Conservation (phyloP, 257 asterid genomes). For the Primulina huaijiensis region DNA sequence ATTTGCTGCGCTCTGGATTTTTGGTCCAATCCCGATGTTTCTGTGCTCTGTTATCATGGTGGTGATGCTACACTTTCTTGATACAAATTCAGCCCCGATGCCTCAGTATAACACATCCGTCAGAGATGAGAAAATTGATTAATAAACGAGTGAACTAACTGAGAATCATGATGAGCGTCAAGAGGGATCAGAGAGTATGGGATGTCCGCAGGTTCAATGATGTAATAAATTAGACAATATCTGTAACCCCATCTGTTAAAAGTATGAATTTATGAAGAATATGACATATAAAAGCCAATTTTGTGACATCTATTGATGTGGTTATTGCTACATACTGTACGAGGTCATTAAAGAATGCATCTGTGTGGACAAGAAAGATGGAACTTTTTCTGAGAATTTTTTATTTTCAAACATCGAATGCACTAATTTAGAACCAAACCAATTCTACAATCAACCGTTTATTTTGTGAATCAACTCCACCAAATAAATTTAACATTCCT, state of each 20-base stretch:
- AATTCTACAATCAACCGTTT: not conserved
- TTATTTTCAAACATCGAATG: conserved; percentile 5
- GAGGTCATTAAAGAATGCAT: not conserved
- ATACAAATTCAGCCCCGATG: conserved; percentile 33
- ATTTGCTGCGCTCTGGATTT: conserved; percentile 50
- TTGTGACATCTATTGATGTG: conserved; percentile 1
- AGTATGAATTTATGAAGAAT: not conserved
- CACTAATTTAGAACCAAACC: not conserved
- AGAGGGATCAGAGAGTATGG: conserved; percentile 25
- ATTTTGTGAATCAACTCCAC: not conserved
- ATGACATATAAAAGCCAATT: conserved; percentile 12
- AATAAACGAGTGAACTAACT: conserved; percentile 19
- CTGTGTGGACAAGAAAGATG: conserved; percentile 1
- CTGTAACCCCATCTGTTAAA: conserved; percentile 2
- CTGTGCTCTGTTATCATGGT: conserved; percentile 35
- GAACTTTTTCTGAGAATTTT: not conserved
- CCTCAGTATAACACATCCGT: conserved; percentile 25
- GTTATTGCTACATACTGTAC: not conserved
- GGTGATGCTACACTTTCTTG: conserved; percentile 31
- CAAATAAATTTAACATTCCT: conserved; percentile 41
- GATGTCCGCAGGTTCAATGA: not conserved
- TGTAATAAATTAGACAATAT: conserved; percentile 6
- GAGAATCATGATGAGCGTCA: conserved; percentile 4
- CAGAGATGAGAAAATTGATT: conserved; percentile 24
- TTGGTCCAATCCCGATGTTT: conserved; percentile 55